These are phyloP conservation scores for Auriscalpium orientale DNA, from an alignment of 768 basidiomycete species.

Conservation along the genomic window DNA sequence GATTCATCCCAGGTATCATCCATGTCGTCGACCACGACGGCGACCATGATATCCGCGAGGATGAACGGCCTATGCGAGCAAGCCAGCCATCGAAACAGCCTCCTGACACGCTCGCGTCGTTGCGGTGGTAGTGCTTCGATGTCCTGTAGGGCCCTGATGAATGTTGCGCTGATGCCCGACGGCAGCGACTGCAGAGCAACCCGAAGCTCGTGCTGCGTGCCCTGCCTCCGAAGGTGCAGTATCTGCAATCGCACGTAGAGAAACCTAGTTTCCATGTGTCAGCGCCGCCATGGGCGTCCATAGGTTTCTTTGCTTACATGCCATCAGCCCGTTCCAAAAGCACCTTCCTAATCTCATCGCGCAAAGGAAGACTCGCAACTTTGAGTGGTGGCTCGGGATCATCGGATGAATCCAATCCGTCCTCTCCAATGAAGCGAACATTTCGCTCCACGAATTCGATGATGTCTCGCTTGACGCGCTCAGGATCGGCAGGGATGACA, in stretches of 20 bases:
- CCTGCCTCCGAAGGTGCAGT: slow-evolving; percentile 1
- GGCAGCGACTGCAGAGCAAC: background rate
- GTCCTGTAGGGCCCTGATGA: background rate
- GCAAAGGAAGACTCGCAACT: no score
- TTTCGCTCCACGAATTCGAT: no score
- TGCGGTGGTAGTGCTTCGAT: background rate
- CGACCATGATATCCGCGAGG: background rate
- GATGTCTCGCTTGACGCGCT: no score
- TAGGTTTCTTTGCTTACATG: background rate
- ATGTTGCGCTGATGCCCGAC: background rate
- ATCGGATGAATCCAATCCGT: no score
- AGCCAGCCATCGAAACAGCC: slow-evolving; percentile 1
- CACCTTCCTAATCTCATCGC: no score
- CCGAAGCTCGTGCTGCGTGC: slow-evolving; percentile 1
- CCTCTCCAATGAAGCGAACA: no score
- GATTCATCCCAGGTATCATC: background rate
- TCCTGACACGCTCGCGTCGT: background rate
- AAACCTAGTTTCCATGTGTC: background rate
- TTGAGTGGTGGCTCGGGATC: no score
- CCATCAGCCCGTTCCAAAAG: slow-evolving; percentile 1
- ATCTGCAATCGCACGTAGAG: slow-evolving; percentile 1
- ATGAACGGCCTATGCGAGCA: background rate
- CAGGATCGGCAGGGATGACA: no score
- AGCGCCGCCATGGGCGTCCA: no score
- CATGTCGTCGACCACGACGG: slow-evolving; percentile 2